Evolutionary conservation across 106 monocot genomes (phyloP), one percentile per base, ranked within the genome.

Genomic region (Dendrobium officinale): DNA sequence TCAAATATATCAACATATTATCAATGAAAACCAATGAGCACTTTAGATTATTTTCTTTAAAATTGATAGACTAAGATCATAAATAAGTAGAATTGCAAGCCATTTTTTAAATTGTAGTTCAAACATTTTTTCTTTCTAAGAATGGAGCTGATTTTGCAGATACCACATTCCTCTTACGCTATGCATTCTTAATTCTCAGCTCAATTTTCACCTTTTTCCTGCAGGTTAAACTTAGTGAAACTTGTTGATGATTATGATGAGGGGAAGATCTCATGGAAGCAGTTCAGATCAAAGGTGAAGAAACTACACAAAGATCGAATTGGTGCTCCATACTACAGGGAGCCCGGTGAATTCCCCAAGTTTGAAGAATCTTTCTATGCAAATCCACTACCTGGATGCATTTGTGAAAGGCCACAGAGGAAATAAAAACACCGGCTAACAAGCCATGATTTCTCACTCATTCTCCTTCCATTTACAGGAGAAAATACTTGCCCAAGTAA

Each of bases 341-440:
- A 91, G 75, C 85, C 84, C 55, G 92, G 94, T 33, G 94, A 92
- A 79, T 67, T 88, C 42, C 94, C 92, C 40, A 94, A 92, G 83
- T 77, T 94, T 43, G 95, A 95, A 83, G 95, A 95, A 77, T 90
- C 87, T 76, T 95, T 95, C 81, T 92, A 87, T 82, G 92, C 95
- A 19, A 95, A 95, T 75, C 90, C 92, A 55, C 80, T 90, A 19
- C 92, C 92, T 27, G 95, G 87, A 33, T 95, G 95, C 72, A 88
- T 95, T 86, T 95, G 95, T 82, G 90, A 91, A 44, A 84, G 70
- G 41, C 81, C 77, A 44, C 7, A 83, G 1, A 75, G 16, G 19
- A 66, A 51, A 51, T 77, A 51, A 77, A 54, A 33, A 15, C 10
- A 11, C 37, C 33, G 1, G 51, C 15, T 11, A 11, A 51, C 9